Conservation (phyloP, 1,139 yeast genomes). For the Kodamaea fungicola region DNA sequence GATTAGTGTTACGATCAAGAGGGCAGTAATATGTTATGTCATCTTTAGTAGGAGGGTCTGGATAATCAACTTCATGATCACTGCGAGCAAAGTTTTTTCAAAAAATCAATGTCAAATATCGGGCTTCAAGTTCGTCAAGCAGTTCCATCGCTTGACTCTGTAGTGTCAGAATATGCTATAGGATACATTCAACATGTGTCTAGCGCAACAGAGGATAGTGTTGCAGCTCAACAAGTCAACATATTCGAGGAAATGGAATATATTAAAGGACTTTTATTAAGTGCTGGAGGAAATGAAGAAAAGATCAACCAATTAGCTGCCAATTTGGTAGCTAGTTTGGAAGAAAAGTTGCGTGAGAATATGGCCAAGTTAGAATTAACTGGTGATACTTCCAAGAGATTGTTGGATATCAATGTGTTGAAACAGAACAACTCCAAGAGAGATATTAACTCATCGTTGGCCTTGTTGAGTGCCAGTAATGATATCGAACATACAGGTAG, state of each 20-base stretch:
- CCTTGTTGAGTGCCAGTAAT: conserved; percentile 67
- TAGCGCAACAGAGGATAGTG: conserved; percentile 73
- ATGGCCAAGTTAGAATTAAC: conserved; percentile 62
- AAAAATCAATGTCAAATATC: conserved; percentile 42
- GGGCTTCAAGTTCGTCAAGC: conserved; percentile 83
- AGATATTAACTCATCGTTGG: conserved; percentile 69
- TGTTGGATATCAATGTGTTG: conserved; percentile 66
- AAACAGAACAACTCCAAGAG: conserved; percentile 59
- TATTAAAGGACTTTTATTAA: conserved; percentile 56
- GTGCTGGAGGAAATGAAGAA: conserved; percentile 76
- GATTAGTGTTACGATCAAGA: no score
- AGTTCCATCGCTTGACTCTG: conserved; percentile 79
- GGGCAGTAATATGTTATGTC: no score
- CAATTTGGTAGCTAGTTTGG: conserved; percentile 46
- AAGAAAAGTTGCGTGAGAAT: conserved; percentile 60
- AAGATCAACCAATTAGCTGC: conserved; percentile 50
- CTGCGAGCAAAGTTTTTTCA: neutral
- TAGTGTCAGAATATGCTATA: conserved; percentile 88
- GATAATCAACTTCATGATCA: no score
- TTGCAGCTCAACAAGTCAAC: conserved; percentile 69
- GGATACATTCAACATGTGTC: conserved; percentile 84
- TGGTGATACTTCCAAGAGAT: conserved; percentile 82
- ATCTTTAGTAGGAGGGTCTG: no score
- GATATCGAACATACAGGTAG: conserved; percentile 92
- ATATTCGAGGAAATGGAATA: conserved; percentile 64